Base-by-base conservation (phyloP, 2,329 filamentous ascomycete genomes). In the Alternaria gansuensis region DNA sequence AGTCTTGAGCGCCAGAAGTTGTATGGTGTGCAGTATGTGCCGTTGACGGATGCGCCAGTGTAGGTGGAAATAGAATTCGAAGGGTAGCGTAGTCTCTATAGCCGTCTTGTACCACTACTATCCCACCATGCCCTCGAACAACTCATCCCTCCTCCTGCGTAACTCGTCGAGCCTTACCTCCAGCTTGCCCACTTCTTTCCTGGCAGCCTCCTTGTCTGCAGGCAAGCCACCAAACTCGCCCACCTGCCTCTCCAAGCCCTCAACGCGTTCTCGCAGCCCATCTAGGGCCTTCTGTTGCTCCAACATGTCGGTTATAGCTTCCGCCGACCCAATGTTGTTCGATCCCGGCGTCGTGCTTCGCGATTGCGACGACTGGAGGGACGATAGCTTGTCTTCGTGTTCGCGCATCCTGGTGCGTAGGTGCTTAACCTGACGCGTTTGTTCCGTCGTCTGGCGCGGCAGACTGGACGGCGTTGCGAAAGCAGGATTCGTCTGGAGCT, bases 11-110 rank as follows among this genome's bases (percentile, higher is more conserved):
- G 63, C 53, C 68, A 69, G 77, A 87, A 82, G 77, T 68, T 89
- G 62, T 91, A 89, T 75, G 89, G 87, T 0, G 91, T 94, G 40
- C 81, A 87, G 64, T 94, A 94, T 80, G 91, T 94, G 58, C 90
- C 90, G 4, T 78, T 93, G 77, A 92, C 89, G 4, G 89, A 93
- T 79, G 84, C 89, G 23, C 89, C 88, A 14, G 41, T 17, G 23
- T 62, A 62, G 46, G 9, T 9, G 17, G 21, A 37, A 10, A 36
- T 33, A 58, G 34, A 28, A 43, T 29, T 26, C 44, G 11, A 48
- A 48, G 21, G 44, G 44, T 24, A 34, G 29, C 7, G 44, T 36
- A 48, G 44, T 48, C 41, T 45, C 29, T 48, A 48, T 34, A 48
- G 44, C 44, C 44, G 31, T 48, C 21, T 48, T 51, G 34, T 45